Evolutionary conservation across 306 rosid genomes (phyloP).

Genomic region (Potentilla sterilis): DNA sequence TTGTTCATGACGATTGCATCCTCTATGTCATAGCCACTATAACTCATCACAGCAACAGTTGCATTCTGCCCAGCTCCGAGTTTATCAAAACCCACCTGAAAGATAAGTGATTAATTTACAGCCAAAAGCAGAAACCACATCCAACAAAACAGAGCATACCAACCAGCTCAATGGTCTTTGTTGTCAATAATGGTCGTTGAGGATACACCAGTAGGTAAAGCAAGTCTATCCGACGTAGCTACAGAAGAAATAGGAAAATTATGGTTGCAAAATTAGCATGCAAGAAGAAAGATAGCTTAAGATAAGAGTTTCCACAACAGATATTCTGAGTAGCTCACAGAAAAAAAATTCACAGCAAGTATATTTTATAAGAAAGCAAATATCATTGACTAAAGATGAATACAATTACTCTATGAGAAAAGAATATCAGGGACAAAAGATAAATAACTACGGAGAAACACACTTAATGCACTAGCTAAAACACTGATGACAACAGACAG

Average conservation of each 20-base stretch:
- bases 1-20: slow-evolving; percentile 99
- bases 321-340: neutral
- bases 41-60: slow-evolving; percentile 98
- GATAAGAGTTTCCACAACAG: neutral
- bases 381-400: neutral
- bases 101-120: slow-evolving; percentile 24
- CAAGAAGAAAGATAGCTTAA: neutral
- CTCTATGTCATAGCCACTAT: slow-evolving; percentile 98
- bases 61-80: slow-evolving; percentile 99
- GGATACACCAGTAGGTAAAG: slow-evolving; percentile 94
- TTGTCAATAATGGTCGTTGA: slow-evolving; percentile 86
- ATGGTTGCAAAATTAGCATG: neutral
- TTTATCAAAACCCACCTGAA: slow-evolving; percentile 93
- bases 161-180: slow-evolving; percentile 91
- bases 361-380: neutral
- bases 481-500: neutral
- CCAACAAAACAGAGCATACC: slow-evolving; percentile 31
- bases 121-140: neutral
- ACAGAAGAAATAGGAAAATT: slow-evolving; percentile 9
- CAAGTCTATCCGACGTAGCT: slow-evolving; percentile 81
- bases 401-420: neutral
- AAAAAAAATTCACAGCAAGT: neutral
- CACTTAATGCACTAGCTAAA: neutral
- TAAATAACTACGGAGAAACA: neutral
- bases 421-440: neutral